Evolutionary conservation across 2,329 filamentous ascomycete species (phyloP), one percentile per base, ranked within the genome.

Genomic region (Boeremia lycopersici): DNA sequence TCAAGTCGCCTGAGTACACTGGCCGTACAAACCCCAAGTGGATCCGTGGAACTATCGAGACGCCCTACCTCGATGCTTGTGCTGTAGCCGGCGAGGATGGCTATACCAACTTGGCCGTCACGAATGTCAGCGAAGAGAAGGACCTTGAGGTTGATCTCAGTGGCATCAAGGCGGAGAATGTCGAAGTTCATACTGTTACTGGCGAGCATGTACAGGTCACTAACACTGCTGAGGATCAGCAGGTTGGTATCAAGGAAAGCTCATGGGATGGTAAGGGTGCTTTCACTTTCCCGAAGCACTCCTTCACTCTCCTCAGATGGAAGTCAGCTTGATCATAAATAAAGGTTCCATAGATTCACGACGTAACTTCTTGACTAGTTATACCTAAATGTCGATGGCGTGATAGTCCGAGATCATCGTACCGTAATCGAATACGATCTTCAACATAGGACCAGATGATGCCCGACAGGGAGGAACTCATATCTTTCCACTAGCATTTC

Each of bases 51-150:
- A 80, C 85, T 3, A 81, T 89, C 58, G 86, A 89, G 62, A 88
- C 87, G 6, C 87, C 89, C 7, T 91, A 84, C 78, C 71, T 91
- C 51, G 88, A 90, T 68, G 86, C 87, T 25, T 87, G 86, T 59
- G 88, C 86, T 2, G 77, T 81, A 2, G 63, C 87, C 5, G 79
- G 81, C 17, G 82, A 84, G 6, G 80, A 84, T 52, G 89, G 88
- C 0, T 82, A 78, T 47, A 79, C 88, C 1, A 88, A 80, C 59
- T 63, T 93, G 59, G 89, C 84, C 3, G 89, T 93, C 1, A 88
- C 91, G 13, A 95, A 95, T 70, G 82, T 91, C 17, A 73, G 76
- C 52, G 85, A 88, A 58, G 79, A 81, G 8, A 78, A 82, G 58
- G 83, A 81, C 51, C 86, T 88, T 48, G 79, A 83, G 57, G 84